A percentile compares a stretch with the other conserved stretches of the same genome.
phyloP scores from a whole-genome alignment of 2,329 filamentous ascomycete species.

The Xylariaceae sp. region DNA sequence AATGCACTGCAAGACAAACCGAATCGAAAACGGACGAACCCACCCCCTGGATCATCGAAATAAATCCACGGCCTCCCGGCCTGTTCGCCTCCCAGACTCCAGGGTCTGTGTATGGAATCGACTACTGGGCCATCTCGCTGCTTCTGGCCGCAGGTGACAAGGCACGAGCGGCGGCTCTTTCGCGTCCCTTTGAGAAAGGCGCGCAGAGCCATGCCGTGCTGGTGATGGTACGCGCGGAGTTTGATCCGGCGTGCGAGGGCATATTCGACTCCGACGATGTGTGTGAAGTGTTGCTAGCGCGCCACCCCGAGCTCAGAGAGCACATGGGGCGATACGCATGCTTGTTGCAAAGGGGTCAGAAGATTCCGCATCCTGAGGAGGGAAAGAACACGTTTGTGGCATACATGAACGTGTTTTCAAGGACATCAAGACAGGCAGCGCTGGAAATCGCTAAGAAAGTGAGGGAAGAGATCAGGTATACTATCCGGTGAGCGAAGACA shows the following conservation, averaged over 20 bases:
- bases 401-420: slow-evolving; percentile 30
- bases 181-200: slow-evolving; percentile 22
- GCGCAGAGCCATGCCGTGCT: slow-evolving; percentile 26
- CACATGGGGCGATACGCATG: slow-evolving; percentile 25
- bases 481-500: slow-evolving; percentile 18
- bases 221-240: slow-evolving; percentile 29
- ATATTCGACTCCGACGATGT: slow-evolving; percentile 32
- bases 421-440: slow-evolving; percentile 24
- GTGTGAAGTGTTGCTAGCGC: slow-evolving; percentile 26
- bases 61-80: slow-evolving; percentile 29
- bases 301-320: slow-evolving; percentile 26
- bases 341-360: slow-evolving; percentile 27
- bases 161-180: slow-evolving; percentile 22
- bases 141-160: slow-evolving; percentile 23
- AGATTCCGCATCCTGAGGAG: slow-evolving; percentile 26
- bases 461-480: slow-evolving; percentile 24
- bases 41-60: slow-evolving; percentile 27
- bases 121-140: slow-evolving; percentile 28
- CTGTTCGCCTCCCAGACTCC: slow-evolving; percentile 27
- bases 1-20: neutral
- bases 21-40: slow-evolving; percentile 2
- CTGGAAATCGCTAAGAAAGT: slow-evolving; percentile 23
- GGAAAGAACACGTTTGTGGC: slow-evolving; percentile 29
- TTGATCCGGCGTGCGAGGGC: slow-evolving; percentile 23
- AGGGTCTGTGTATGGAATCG: slow-evolving; percentile 27